Evolutionary conservation across 352 stramenopile species (phyloP).

Genomic region (Peronospora tabacina): DNA sequence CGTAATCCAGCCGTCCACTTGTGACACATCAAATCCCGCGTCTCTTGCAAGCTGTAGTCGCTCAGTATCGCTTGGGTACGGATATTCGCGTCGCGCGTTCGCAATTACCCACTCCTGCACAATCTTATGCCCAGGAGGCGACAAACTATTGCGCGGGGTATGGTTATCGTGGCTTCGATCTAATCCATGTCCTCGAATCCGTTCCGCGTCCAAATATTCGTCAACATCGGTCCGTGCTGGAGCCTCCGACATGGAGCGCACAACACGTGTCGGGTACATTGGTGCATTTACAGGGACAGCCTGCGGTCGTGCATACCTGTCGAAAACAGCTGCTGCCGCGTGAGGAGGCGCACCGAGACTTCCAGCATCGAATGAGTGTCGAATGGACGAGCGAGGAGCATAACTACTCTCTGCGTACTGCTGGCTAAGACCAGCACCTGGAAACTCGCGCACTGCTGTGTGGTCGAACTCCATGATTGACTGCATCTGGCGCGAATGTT

Average conservation of each 20-base stretch:
- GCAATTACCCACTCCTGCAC: slow-evolving; percentile 73
- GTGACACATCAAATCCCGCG: slow-evolving; percentile 64
- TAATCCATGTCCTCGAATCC: slow-evolving; percentile 54
- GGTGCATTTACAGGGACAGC: slow-evolving; percentile 20
- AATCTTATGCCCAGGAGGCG: slow-evolving; percentile 64
- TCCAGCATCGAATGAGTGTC: slow-evolving; percentile 66
- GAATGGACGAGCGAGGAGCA: slow-evolving; percentile 31
- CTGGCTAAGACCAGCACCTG: slow-evolving; percentile 22
- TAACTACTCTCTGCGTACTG: slow-evolving; percentile 35
- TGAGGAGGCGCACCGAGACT: slow-evolving; percentile 37
- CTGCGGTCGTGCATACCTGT: slow-evolving; percentile 28
- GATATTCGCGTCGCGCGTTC: slow-evolving; percentile 54
- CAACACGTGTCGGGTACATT: slow-evolving; percentile 36
- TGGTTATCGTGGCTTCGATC: slow-evolving; percentile 33
- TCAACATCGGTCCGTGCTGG: slow-evolving; percentile 40
- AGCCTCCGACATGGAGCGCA: slow-evolving; percentile 66
- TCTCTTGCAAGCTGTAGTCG: slow-evolving; percentile 68
- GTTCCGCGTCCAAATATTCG: slow-evolving; percentile 61
- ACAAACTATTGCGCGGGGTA: slow-evolving; percentile 42
- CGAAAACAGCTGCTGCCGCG: slow-evolving; percentile 13
- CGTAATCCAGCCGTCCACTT: slow-evolving; percentile 83
- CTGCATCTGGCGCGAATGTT: slow-evolving; percentile 74
- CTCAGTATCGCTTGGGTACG: slow-evolving; percentile 55
- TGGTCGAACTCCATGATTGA: slow-evolving; percentile 69
- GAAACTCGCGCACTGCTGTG: slow-evolving; percentile 33